These are phyloP conservation scores for Penicillium sumatraense DNA, from an alignment of 2,329 filamentous ascomycete genomes.

Conservation along the genomic window DNA sequence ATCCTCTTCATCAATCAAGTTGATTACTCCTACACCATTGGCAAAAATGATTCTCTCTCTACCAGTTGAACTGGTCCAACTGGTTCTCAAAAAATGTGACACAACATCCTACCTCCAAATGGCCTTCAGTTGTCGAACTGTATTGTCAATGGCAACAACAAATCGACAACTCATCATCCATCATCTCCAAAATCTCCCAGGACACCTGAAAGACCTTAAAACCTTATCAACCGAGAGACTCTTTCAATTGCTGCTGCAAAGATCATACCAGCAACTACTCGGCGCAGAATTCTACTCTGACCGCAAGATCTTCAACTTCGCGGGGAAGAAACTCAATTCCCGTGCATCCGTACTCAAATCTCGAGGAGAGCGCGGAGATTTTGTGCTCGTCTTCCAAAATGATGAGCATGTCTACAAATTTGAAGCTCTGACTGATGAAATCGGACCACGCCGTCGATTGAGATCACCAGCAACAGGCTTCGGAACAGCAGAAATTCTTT, in stretches of 20 bases:
- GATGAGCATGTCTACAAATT: conserved; percentile 35
- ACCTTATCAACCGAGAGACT: conserved; percentile 29
- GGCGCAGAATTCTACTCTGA: conserved; percentile 41
- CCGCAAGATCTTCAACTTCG: conserved; percentile 33
- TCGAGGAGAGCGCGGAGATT: conserved; percentile 22
- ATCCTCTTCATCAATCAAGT: neutral
- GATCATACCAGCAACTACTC: conserved; percentile 39
- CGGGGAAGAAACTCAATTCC: conserved; percentile 33
- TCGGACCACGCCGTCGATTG: conserved; percentile 12
- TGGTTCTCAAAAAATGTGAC: conserved; percentile 39
- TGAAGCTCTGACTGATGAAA: conserved; percentile 19
- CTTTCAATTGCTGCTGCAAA: conserved; percentile 36
- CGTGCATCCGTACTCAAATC: conserved; percentile 38
- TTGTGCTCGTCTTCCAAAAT: conserved; percentile 35
- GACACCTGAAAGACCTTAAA: conserved; percentile 26
- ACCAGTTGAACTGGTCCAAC: conserved; percentile 46
- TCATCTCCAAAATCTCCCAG: conserved; percentile 43
- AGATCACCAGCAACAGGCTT: conserved; percentile 27
- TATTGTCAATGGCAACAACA: conserved; percentile 40
- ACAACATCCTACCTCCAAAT: conserved; percentile 44
- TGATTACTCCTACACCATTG: neutral
- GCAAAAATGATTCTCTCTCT: conserved; percentile 35
- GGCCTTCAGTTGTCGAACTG: conserved; percentile 39
- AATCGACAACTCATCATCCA: conserved; percentile 41
- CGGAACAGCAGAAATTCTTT: conserved; percentile 38